Base-by-base conservation (phyloP, 805 yeast genomes). In the Pichia manshurica region DNA sequence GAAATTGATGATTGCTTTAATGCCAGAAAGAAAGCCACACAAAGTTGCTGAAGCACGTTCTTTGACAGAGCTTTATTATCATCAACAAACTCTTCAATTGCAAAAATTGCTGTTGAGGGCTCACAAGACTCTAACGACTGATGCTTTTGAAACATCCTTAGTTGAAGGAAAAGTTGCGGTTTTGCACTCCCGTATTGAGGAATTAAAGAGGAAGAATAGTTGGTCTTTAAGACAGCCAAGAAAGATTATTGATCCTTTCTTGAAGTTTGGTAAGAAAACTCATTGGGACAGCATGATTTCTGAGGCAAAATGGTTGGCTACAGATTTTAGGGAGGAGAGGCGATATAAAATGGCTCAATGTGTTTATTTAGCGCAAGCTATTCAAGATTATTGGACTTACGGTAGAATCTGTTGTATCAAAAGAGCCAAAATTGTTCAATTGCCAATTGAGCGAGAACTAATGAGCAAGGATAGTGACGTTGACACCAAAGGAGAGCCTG, bases 151-250 rank as follows among this genome's bases (percentile, higher is more conserved):
- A 59, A 78, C 84, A 57, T 87, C 96, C 0, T 69, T 90, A 31
- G 77, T 87, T 13, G 99, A 93, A 61, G 96, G 96, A 3, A 85
- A 90, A 61, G 81, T 91, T 3, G 87, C 95, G 0, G 96, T 89
- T 10, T 80, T 88, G 17, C 85, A 88, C 57, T 84, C 95, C 2
- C 73, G 98, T 51, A 90, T 93, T 41, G 98, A 91, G 60, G 98
- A 91, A 62, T 72, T 93, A 53, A 87, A 88, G 62, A 72, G 95
- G 41, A 83, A 84, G 49, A 85, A 87, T 2, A 81, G 86, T 57
- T 93, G 99, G 98, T 83, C 96, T 20, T 69, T 93, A 45, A 74
- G 95, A 45, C 99, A 93, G 62, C 96, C 95, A 0, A 71, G 75
- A 45, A 74, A 77, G 53, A 83, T 74, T 57, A 59, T 72, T 12